These are phyloP conservation scores for Trichoderma simmonsii DNA, from an alignment of 2,329 filamentous ascomycete genomes.

Conservation along the genomic window DNA sequence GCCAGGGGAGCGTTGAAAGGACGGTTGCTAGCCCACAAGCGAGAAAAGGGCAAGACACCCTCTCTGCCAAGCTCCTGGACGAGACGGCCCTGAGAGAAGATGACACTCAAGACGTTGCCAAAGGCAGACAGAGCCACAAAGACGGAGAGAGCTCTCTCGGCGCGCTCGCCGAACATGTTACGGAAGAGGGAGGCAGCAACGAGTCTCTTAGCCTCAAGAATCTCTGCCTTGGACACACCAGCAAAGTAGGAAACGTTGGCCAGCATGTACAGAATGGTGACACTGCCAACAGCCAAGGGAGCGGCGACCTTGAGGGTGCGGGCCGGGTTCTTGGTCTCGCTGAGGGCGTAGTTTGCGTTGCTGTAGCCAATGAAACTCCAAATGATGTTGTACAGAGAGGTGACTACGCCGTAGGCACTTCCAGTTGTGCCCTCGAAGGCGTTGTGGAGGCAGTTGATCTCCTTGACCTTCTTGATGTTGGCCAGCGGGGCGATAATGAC, in stretches of 20 bases:
- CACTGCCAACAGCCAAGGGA: slow-evolving; percentile 55
- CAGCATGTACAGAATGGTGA: slow-evolving; percentile 62
- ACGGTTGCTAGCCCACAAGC: slow-evolving; percentile 61
- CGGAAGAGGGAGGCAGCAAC: slow-evolving; percentile 55
- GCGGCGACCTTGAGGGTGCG: slow-evolving; percentile 64
- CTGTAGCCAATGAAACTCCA: slow-evolving; percentile 68
- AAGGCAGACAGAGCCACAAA: slow-evolving; percentile 67
- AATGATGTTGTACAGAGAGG: slow-evolving; percentile 68
- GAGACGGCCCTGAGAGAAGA: slow-evolving; percentile 65
- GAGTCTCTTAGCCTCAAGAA: slow-evolving; percentile 48
- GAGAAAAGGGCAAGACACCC: slow-evolving; percentile 61
- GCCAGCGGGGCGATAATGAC: slow-evolving; percentile 63
- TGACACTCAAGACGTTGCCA: slow-evolving; percentile 64
- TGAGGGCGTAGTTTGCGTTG: slow-evolving; percentile 65
- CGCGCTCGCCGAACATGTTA: slow-evolving; percentile 51
- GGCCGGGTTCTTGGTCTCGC: slow-evolving; percentile 64
- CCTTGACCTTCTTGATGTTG: slow-evolving; percentile 56
- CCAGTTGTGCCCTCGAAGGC: slow-evolving; percentile 65
- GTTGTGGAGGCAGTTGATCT: slow-evolving; percentile 59
- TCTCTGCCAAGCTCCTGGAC: slow-evolving; percentile 65
- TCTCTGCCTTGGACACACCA: slow-evolving; percentile 51
- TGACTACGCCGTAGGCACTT: slow-evolving; percentile 65
- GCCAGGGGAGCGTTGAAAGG: slow-evolving; percentile 61
- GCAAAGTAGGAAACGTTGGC: slow-evolving; percentile 67
- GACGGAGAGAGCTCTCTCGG: slow-evolving; percentile 59